Percentiles rank a stretch among this genome's conserved stretches.
These are phyloP conservation scores for Zymoseptoria passerinii DNA, from an alignment of 2,329 filamentous ascomycete genomes.

Conservation along the genomic window DNA sequence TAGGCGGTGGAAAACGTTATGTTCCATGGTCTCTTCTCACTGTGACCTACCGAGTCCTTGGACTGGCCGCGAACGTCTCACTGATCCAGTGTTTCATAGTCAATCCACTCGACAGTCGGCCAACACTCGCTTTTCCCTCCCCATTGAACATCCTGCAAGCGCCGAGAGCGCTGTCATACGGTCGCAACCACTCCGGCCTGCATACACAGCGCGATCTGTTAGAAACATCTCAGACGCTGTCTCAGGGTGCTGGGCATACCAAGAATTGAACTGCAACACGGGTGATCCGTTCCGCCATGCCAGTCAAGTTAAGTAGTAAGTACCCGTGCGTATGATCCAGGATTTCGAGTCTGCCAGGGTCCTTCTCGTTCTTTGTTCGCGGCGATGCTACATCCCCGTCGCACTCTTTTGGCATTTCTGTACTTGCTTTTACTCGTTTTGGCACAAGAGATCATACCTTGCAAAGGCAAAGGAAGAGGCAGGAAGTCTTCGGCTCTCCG, in stretches of 20 bases:
- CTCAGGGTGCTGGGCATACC: not conserved
- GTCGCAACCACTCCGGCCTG: not conserved
- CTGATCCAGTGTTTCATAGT: not conserved
- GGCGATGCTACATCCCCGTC: not conserved
- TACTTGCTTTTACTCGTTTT: not conserved
- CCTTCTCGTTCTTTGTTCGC: not conserved
- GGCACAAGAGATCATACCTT: not conserved
- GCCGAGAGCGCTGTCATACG: not conserved
- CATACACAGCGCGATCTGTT: not conserved
- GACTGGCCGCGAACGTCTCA: not conserved
- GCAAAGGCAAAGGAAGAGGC: constrained; percentile 1
- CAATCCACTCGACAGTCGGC: not conserved
- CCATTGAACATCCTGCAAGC: not conserved
- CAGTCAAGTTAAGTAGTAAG: not conserved
- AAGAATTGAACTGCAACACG: not conserved
- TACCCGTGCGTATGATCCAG: not conserved
- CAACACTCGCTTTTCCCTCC: not conserved
- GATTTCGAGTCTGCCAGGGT: not conserved
- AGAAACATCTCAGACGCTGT: not conserved
- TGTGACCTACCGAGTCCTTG: not conserved
- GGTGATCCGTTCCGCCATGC: not conserved
- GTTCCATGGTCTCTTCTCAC: not conserved
- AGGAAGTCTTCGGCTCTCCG: not conserved
- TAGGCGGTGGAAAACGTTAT: too few species aligned
- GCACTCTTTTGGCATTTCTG: not conserved